A percentile compares a stretch with the other conserved stretches of the same genome.
Conservation (phyloP, 2,329 filamentous ascomycete genomes). For the Pyricularia sp. region DNA sequence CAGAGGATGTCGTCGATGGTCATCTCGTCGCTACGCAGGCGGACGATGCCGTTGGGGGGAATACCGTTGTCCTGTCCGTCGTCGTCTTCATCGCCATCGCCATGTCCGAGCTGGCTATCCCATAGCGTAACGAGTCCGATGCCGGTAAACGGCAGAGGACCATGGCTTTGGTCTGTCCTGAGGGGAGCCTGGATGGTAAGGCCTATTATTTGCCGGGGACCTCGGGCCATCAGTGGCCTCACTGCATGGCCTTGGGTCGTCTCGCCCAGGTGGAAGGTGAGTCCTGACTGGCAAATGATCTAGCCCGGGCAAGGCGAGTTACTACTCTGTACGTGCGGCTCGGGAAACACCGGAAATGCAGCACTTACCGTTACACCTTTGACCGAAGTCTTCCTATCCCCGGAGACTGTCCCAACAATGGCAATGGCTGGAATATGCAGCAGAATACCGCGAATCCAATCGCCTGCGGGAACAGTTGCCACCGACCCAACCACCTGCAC, state of each 20-base stretch:
- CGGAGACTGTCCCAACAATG: background rate
- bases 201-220: too few species aligned
- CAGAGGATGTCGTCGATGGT: too few species aligned
- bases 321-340: background rate
- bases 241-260: too few species aligned
- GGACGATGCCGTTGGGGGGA: too few species aligned
- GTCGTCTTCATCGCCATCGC: too few species aligned
- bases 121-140: background rate
- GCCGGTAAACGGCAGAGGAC: background rate
- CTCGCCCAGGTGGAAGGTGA: background rate
- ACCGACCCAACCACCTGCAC: too few species aligned
- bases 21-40: too few species aligned
- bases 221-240: too few species aligned
- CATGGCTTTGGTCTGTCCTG: background rate
- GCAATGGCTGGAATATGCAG: background rate
- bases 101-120: background rate
- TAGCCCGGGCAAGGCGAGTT: background rate
- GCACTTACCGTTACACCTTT: background rate
- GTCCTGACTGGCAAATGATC: background rate
- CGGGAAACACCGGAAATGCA: background rate
- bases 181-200: background rate
- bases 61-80: too few species aligned
- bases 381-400: background rate
- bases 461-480: background rate
- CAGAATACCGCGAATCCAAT: background rate